phyloP scores from a whole-genome alignment of 2,329 filamentous ascomycete species.

The Trichoderma atrobrunneum region DNA sequence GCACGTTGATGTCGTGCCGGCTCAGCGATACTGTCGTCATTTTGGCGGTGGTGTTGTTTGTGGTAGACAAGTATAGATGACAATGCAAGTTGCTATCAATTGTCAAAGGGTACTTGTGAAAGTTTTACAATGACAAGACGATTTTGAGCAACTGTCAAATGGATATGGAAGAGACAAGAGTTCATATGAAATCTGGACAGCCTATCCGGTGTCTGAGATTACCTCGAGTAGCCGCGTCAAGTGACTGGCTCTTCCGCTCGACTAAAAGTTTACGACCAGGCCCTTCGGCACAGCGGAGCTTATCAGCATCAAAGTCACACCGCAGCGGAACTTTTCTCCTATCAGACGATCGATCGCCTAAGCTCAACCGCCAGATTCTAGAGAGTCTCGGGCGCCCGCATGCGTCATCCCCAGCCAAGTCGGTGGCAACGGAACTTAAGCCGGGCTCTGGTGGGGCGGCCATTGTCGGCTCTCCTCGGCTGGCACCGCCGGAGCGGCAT shows the following conservation, averaged over 20 bases:
- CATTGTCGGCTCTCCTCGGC: conserved; percentile 42
- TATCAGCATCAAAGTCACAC: neutral
- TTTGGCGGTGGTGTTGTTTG: conserved; percentile 17
- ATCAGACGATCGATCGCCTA: conserved; percentile 10
- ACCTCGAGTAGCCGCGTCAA: conserved; percentile 14
- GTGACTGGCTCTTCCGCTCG: neutral
- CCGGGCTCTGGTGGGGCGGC: conserved; percentile 30
- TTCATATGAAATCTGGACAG: neutral
- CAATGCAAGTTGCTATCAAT: neutral
- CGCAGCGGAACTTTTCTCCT: conserved; percentile 3
- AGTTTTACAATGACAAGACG: neutral
- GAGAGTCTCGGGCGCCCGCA: neutral
- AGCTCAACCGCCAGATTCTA: neutral
- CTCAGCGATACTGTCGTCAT: conserved; percentile 54
- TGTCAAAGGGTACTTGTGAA: neutral
- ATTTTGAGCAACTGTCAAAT: neutral
- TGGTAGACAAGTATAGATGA: neutral
- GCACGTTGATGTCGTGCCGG: conserved; percentile 57
- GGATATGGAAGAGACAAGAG: neutral
- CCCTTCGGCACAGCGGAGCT: conserved; percentile 2
- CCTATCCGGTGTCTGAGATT: neutral
- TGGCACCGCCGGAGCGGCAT: conserved; percentile 31
- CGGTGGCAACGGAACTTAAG: conserved; percentile 13
- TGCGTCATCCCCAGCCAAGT: neutral
- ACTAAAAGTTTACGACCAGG: neutral